Base-by-base conservation (phyloP, 345 rosid species). In the Citrus unshiu region DNA sequence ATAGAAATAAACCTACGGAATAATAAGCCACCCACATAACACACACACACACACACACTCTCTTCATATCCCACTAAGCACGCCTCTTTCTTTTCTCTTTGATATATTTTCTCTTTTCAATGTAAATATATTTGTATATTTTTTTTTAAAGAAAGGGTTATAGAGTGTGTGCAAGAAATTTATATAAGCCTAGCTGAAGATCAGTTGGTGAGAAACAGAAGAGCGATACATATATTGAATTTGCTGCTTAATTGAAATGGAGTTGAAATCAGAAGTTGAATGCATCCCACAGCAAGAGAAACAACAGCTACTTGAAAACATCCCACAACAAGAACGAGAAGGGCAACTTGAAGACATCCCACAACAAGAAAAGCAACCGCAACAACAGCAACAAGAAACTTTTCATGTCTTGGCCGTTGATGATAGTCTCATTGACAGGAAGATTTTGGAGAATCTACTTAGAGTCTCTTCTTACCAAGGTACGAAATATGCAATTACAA, bases 401-500 rank as follows among this genome's bases (percentile, higher is more conserved):
- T 88, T 90, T 70, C 93, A 90, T 78, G 89, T 90, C 10, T 74
- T 90, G 79, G 91, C 91, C 1, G 91, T 90, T 63, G 93, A 90
- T 78, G 93, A 90, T 76, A 90, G 89, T 81, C 35, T 84, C 57
- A 78, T 87, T 35, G 93, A 90, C 27, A 81, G 93, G 77, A 90
- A 87, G 74, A 81, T 90, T 19, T 70, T 90, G 39, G 91, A 90
- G 81, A 87, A 77, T 43, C 81, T 87, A 73, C 91, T 90, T 34
- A 81, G 57, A 74, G 78, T 82, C 65, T 88, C 89, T 70, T 87
- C 91, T 12, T 90, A 82, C 81, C 85, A 81, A 83, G 93, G 91
- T 88, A 71, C 7, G 2, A 35, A 35, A n/a, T 10, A 46, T 46
- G 3, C 18, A 10, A 13, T 46, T 46, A 12, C 1, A 13, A 46